These are phyloP conservation scores for Leavenworthia alabamica DNA, from an alignment of 345 rosid genomes.

Conservation along the genomic window DNA sequence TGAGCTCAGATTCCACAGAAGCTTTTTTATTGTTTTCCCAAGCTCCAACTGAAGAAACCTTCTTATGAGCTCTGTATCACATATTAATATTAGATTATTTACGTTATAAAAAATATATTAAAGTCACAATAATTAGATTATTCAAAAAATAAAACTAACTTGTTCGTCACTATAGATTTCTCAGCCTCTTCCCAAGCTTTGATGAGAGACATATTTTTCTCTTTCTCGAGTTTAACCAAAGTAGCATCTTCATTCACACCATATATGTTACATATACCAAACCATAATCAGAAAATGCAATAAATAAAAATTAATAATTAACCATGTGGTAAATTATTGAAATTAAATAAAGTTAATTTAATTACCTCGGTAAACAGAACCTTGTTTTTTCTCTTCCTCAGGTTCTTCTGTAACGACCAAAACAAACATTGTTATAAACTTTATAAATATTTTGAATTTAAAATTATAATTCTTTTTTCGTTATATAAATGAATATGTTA, in stretches of 20 bases:
- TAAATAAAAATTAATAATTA: background rate
- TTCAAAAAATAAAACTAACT: conserved; percentile 30
- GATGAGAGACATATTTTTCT: conserved; percentile 68
- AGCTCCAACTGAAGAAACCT: conserved; percentile 23
- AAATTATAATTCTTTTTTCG: too few relatives aligned
- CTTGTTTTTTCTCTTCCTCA: conserved; percentile 25
- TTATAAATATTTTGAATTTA: too few relatives aligned
- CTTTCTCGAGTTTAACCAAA: conserved; percentile 69
- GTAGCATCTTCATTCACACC: conserved; percentile 50
- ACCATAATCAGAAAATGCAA: background rate
- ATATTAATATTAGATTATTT: background rate
- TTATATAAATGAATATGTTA: background rate
- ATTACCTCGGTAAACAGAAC: conserved; percentile 24
- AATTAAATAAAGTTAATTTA: background rate
- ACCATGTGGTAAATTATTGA: background rate
- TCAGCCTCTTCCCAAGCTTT: conserved; percentile 98
- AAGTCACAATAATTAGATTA: too few relatives aligned
- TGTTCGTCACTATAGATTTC: conserved; percentile 84
- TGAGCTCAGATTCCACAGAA: conserved; percentile 26
- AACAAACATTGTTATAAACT: too few relatives aligned
- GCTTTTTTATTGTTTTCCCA: conserved; percentile 36
- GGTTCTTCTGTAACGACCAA: conserved; percentile 1
- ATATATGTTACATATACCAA: background rate
- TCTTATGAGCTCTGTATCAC: conserved; percentile 21
- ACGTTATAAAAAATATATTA: background rate